A percentile compares a stretch with the other conserved stretches of the same genome.
phyloP scores from a whole-genome alignment of 257 asterid genomes.

The Schizonepeta tenuifolia region DNA sequence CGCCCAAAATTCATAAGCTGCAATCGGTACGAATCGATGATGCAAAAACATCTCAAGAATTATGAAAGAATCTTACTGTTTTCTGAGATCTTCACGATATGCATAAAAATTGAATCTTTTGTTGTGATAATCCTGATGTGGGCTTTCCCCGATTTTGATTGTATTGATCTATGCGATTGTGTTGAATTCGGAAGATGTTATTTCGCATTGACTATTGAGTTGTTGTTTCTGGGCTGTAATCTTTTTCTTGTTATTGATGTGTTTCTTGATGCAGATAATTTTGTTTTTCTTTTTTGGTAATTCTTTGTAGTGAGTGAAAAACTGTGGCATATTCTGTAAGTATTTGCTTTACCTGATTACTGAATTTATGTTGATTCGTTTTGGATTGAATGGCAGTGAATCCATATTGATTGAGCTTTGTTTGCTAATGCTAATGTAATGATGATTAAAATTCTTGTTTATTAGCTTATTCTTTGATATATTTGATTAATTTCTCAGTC shows the following conservation, averaged over 20 bases:
- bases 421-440: constrained; percentile 29
- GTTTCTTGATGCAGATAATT: constrained; percentile 38
- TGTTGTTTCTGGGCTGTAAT: constrained; percentile 42
- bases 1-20: constrained; percentile 52
- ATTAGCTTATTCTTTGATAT: constrained; percentile 9
- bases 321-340: constrained; percentile 29
- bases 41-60: constrained; percentile 37
- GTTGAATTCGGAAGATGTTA: constrained; percentile 37
- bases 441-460: constrained; percentile 20
- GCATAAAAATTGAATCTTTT: constrained; percentile 39
- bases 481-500: constrained; percentile 29
- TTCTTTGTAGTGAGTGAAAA: constrained; percentile 34
- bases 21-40: constrained; percentile 71
- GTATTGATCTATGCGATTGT: constrained; percentile 50
- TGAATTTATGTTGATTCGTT: constrained; percentile 27
- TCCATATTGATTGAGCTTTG: constrained; percentile 41
- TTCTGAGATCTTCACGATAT: constrained; percentile 46
- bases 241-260: constrained; percentile 30
- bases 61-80: constrained; percentile 32
- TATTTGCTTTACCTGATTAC: constrained; percentile 31
- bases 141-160: constrained; percentile 39
- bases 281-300: constrained; percentile 29
- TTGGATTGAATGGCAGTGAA: constrained; percentile 36
- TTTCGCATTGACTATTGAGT: constrained; percentile 47
- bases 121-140: constrained; percentile 36